Base-by-base conservation (phyloP, 2,329 filamentous ascomycete species). In the Sclerotinia sclerotiorum region DNA sequence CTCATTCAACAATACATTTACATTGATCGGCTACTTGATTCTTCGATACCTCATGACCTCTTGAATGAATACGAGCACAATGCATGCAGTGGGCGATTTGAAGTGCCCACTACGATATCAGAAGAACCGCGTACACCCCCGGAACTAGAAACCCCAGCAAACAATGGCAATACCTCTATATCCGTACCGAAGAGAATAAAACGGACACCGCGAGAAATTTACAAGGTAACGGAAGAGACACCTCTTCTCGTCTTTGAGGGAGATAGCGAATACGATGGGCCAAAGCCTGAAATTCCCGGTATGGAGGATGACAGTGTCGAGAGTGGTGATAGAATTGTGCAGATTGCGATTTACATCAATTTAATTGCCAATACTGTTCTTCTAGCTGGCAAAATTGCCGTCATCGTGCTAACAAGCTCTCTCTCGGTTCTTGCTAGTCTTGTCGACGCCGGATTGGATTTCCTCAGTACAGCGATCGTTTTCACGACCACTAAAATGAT, bases 1-100 rank as follows among this genome's bases (percentile, higher is more conserved):
- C 83, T 97, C 55, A 88, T 98, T 69, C 91, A 95, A 78, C 91
- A 97, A 78, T 98, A 97, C 78, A 84, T 96, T 71, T 97, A 96
- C 78, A 97, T 97, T 74, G 94, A 97, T 80, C 87, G 90, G 65
- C 83, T 98, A 68, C 85, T 98, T 70, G 93, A 97, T 80, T 97
- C 93, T 11, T 94, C 92, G 42, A 86, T 97, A n/a, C 94, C 94
- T 2, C 94, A 97, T 76, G 90, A 94, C 74, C 83, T 98, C 56
- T 88, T 98, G 69, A 94, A 96, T 76, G 94, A 97, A 79, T 97
- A 97, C 79, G 89, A 89, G 72, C 82, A 90, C 69, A 75, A 73
- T 15, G 62, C 57, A 48, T 68, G 66, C 46, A 66, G 63, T 48
- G n/a, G 54, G 55, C 27, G 84, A 82, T 84, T 86, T 71, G 85